Conservation (phyloP, 2,329 filamentous ascomycete species). For the Fusarium torreyae region DNA sequence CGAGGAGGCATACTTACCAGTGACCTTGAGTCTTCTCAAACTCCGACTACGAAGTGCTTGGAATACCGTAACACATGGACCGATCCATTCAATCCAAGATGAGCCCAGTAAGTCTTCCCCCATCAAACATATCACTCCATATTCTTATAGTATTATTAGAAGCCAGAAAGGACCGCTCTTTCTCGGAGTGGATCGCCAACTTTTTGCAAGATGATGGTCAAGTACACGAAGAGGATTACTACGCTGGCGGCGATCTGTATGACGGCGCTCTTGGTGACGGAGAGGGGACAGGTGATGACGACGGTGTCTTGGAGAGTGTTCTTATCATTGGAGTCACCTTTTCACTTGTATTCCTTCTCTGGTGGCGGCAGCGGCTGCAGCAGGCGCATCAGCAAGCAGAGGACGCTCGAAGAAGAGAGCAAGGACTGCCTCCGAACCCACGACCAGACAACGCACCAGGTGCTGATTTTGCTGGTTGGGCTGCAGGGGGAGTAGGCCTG, state of each 20-base stretch:
- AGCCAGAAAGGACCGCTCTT: constrained; percentile 79
- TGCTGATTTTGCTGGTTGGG: constrained; percentile 56
- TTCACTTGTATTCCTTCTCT: constrained; percentile 82
- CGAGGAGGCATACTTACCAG: constrained; percentile 92
- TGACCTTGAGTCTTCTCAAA: constrained; percentile 89
- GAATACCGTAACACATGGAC: constrained; percentile 93
- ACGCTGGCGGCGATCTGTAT: constrained; percentile 67
- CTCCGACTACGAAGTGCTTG: constrained; percentile 89
- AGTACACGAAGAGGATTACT: constrained; percentile 75
- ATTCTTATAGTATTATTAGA: constrained; percentile 63
- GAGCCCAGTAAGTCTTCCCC: constrained; percentile 78
- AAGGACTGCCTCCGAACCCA: constrained; percentile 50
- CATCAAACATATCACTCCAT: neutral
- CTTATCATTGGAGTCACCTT: constrained; percentile 85
- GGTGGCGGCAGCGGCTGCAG: constrained; percentile 82
- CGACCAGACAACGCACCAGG: constrained; percentile 45
- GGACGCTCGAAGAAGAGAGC: constrained; percentile 53
- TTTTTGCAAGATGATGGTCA: constrained; percentile 81
- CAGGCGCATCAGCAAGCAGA: constrained; percentile 63
- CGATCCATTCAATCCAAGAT: constrained; percentile 91
- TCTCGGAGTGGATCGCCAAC: constrained; percentile 88
- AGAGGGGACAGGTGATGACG: constrained; percentile 76
- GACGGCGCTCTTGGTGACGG: constrained; percentile 70
- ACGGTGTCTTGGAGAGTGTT: constrained; percentile 86
- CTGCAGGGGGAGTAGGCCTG: constrained; percentile 55